A percentile compares a stretch with the other conserved stretches of the same genome.
Evolutionary conservation across 768 basidiomycete species (phyloP).

Genomic region (Auriscalpium vulgare): DNA sequence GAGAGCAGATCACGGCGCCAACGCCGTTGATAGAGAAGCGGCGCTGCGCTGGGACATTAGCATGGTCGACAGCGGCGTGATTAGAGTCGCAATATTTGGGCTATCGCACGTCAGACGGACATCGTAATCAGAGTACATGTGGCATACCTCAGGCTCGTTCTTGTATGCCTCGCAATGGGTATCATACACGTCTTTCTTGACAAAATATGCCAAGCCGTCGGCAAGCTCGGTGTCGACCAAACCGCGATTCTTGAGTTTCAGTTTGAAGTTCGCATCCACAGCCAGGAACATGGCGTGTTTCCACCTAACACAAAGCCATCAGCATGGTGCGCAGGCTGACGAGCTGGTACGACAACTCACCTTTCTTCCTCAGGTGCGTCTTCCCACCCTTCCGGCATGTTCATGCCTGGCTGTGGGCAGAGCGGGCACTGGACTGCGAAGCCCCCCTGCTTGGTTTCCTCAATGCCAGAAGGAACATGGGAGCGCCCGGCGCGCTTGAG

Average conservation of each 20-base stretch:
- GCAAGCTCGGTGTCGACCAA: neutral
- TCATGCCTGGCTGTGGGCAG: slow-evolving; percentile 4
- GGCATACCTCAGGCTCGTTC: neutral
- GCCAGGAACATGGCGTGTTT: neutral
- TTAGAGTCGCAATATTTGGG: slow-evolving; percentile 1
- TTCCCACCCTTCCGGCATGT: slow-evolving; percentile 4
- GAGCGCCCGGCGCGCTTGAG: neutral
- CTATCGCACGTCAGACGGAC: neutral
- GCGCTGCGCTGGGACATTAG: neutral
- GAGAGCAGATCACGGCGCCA: slow-evolving; percentile 6
- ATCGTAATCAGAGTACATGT: too few species aligned
- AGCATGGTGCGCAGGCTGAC: neutral
- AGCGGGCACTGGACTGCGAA: slow-evolving; percentile 1
- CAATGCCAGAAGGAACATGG: slow-evolving; percentile 1
- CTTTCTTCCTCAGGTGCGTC: neutral
- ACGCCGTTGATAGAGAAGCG: slow-evolving; percentile 3
- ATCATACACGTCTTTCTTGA: neutral
- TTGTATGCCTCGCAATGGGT: neutral
- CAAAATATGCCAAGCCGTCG: neutral
- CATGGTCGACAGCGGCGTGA: slow-evolving; percentile 2
- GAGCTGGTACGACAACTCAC: neutral
- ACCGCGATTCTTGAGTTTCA: neutral
- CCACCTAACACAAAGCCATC: neutral
- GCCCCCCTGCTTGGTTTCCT: neutral
- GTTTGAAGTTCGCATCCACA: slow-evolving; percentile 3